Evolutionary conservation across 2,329 filamentous ascomycete species (phyloP).

Genomic region (Fusarium sp.): DNA sequence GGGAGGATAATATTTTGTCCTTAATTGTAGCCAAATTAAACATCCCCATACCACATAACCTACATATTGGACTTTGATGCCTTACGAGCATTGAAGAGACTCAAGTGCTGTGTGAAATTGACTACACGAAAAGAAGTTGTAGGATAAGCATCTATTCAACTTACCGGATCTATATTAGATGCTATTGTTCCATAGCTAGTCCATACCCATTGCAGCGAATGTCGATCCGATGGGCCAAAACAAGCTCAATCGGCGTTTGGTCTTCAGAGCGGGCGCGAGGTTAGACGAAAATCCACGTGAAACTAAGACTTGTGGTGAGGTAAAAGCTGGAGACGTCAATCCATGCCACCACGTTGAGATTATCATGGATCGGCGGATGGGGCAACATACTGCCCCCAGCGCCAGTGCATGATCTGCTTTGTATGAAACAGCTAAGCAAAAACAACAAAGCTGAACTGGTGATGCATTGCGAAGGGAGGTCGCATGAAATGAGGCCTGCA

Average conservation of each 20-base stretch:
- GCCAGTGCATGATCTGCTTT: neutral
- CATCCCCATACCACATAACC: no score
- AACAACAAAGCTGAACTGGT: neutral
- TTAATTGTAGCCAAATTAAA: no score
- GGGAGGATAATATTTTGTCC: no score
- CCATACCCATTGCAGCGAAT: neutral
- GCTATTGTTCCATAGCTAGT: no score
- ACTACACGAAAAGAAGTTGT: no score
- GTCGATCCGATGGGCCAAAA: neutral
- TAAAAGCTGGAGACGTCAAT: constrained; percentile 1
- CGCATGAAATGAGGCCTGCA: neutral
- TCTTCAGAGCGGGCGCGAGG: neutral
- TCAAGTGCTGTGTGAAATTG: no score
- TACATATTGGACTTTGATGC: no score
- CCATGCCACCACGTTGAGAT: constrained; percentile 9
- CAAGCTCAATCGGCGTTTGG: neutral
- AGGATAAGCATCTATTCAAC: no score
- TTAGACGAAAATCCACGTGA: neutral
- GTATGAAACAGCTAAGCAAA: constrained; percentile 10
- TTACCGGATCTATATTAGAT: no score
- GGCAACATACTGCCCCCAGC: neutral
- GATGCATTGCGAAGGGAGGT: constrained; percentile 10
- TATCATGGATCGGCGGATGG: constrained; percentile 1
- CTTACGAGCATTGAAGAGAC: no score
- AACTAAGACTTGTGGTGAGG: neutral